phyloP scores from a whole-genome alignment of 805 yeast genomes.

The Candida quercuum region DNA sequence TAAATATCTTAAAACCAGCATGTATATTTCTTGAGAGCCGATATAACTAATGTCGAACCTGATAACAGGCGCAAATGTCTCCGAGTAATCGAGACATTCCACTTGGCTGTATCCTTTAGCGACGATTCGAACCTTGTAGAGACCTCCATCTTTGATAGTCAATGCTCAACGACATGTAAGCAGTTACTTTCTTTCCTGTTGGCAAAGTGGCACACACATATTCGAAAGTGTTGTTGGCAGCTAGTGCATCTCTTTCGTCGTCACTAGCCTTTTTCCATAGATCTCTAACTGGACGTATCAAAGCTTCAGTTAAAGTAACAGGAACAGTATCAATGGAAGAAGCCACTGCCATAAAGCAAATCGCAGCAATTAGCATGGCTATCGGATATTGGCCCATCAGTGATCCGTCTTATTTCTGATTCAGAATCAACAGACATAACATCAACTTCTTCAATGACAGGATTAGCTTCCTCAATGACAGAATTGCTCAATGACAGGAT shows the following conservation, averaged over 20 bases:
- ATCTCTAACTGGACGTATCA: background rate
- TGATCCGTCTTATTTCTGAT: too few species aligned
- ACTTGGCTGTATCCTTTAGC: slow-evolving; percentile 22
- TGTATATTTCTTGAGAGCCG: too few species aligned
- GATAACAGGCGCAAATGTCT: slow-evolving; percentile 24
- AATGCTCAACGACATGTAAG: slow-evolving; percentile 3
- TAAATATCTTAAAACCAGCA: too few species aligned
- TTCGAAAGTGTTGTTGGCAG: slow-evolving; percentile 1
- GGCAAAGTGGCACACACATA: slow-evolving; percentile 3
- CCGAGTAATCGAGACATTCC: slow-evolving; percentile 22
- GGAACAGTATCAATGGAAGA: too few species aligned
- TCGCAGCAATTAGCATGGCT: too few species aligned
- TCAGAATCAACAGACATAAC: too few species aligned
- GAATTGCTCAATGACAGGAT: too few species aligned
- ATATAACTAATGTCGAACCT: slow-evolving; percentile 3
- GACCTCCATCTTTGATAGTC: background rate
- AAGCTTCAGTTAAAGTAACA: background rate
- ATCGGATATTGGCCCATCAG: too few species aligned
- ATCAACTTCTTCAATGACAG: too few species aligned
- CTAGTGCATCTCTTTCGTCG: too few species aligned
- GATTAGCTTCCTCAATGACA: too few species aligned
- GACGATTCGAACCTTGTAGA: slow-evolving; percentile 21
- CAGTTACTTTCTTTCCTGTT: background rate
- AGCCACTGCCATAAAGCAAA: too few species aligned
- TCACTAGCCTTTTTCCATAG: slow-evolving; percentile 2